A percentile compares a stretch with the other conserved stretches of the same genome.
These are phyloP conservation scores for Peronospora farinosa DNA, from an alignment of 352 stramenopile species.

Conservation along the genomic window DNA sequence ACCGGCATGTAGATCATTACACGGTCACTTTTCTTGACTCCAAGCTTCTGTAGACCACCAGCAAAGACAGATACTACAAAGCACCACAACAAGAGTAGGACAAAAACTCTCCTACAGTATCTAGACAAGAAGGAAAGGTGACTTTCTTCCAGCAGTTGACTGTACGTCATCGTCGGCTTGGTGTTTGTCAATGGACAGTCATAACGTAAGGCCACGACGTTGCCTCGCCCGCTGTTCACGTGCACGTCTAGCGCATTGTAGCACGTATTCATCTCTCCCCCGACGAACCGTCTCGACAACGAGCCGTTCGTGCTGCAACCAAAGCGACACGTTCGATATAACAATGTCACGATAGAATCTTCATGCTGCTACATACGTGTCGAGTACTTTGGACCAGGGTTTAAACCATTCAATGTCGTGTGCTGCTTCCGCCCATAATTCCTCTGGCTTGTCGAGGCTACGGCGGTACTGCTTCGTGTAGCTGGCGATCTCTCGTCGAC, in stretches of 20 bases:
- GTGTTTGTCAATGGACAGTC: slow-evolving; percentile 53
- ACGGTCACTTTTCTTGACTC: slow-evolving; percentile 82
- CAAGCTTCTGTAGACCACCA: slow-evolving; percentile 45
- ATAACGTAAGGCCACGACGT: slow-evolving; percentile 49
- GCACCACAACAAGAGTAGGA: slow-evolving; percentile 1
- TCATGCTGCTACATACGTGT: slow-evolving; percentile 24
- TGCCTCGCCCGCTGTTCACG: slow-evolving; percentile 45
- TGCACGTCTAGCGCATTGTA: slow-evolving; percentile 63
- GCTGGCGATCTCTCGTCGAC: slow-evolving; percentile 20
- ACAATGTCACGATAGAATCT: not conserved
- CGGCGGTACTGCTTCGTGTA: slow-evolving; percentile 40
- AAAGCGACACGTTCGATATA: not conserved
- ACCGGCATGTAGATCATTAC: slow-evolving; percentile 97
- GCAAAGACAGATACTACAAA: slow-evolving; percentile 53
- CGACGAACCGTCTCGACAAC: slow-evolving; percentile 46
- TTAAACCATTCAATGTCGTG: slow-evolving; percentile 46
- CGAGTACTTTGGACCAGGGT: slow-evolving; percentile 38
- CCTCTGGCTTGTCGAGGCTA: slow-evolving; percentile 36
- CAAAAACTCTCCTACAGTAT: not conserved
- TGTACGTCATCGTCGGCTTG: slow-evolving; percentile 67
- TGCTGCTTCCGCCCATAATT: slow-evolving; percentile 48
- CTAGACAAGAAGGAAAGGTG: not conserved
- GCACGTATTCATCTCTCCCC: slow-evolving; percentile 62
- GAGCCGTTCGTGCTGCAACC: slow-evolving; percentile 24
- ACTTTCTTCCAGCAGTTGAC: slow-evolving; percentile 61